Conservation (phyloP, 2,329 filamentous ascomycete species). For the Pseudogymnoascus sp. region DNA sequence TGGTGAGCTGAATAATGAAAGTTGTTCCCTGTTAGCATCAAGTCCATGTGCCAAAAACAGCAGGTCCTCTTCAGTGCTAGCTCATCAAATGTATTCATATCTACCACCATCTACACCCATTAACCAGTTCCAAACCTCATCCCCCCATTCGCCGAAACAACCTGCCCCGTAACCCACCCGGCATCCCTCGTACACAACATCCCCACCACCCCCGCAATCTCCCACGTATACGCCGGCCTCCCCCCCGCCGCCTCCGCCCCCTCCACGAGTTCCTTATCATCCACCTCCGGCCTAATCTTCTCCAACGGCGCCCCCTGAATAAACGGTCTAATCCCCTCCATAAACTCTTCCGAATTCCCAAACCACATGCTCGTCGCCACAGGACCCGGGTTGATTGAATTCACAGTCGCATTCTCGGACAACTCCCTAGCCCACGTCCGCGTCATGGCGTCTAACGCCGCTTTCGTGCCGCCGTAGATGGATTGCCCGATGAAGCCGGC, state of each 20-base stretch:
- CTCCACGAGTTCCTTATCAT: constrained; percentile 52
- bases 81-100: neutral
- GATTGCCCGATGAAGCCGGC: constrained; percentile 50
- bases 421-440: constrained; percentile 57
- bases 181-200: constrained; percentile 66
- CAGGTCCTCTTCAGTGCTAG: neutral
- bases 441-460: constrained; percentile 61
- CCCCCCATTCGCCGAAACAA: constrained; percentile 73
- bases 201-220: constrained; percentile 67
- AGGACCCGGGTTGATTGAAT: constrained; percentile 57
- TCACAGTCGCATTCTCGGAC: constrained; percentile 53
- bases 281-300: constrained; percentile 48
- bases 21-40: constrained; percentile 1
- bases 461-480: constrained; percentile 58
- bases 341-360: constrained; percentile 47
- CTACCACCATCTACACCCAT: neutral
- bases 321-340: constrained; percentile 49
- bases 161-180: constrained; percentile 71
- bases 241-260: constrained; percentile 46
- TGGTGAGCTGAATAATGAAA: constrained; percentile 13
- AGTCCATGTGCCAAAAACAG: neutral
- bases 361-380: constrained; percentile 60
- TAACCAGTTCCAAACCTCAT: constrained; percentile 42
- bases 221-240: constrained; percentile 55
- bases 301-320: constrained; percentile 57